phyloP scores from a whole-genome alignment of 805 yeast species.

The Saturnispora diversa region DNA sequence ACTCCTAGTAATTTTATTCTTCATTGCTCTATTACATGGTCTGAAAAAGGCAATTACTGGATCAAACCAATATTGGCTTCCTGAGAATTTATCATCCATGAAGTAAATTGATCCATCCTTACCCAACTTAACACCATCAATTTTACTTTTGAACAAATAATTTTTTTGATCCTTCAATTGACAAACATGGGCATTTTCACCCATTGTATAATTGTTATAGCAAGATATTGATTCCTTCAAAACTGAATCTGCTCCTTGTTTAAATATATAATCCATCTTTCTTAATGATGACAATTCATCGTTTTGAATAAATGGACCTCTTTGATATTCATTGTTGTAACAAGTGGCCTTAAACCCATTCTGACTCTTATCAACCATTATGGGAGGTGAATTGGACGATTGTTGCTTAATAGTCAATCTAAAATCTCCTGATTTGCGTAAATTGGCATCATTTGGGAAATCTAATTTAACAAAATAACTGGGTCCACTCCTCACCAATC shows the following conservation, averaged over 20 bases:
- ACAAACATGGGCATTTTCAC: conserved; percentile 17
- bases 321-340: conserved; percentile 15
- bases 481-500: conserved; percentile 53
- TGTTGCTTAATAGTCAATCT: conserved; percentile 27
- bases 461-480: conserved; percentile 46
- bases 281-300: not conserved
- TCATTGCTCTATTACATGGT: conserved; percentile 27
- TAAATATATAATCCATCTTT: not conserved
- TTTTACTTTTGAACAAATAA: conserved; percentile 19
- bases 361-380: conserved; percentile 23
- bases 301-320: conserved; percentile 11
- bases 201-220: conserved; percentile 17
- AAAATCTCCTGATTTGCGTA: too few species aligned
- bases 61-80: conserved; percentile 23
- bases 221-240: not conserved
- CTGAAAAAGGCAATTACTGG: conserved; percentile 23
- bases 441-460: conserved; percentile 22
- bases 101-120: conserved; percentile 26
- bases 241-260: not conserved
- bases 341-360: conserved; percentile 19
- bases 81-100: conserved; percentile 18
- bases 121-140: conserved; percentile 27
- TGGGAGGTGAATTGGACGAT: conserved; percentile 11
- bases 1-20: conserved; percentile 24
- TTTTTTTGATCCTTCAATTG: conserved; percentile 22